Percentiles rank a stretch among this genome's conserved stretches.
phyloP scores from a whole-genome alignment of 2,329 filamentous ascomycete species.

The Verticillium tricorpus region DNA sequence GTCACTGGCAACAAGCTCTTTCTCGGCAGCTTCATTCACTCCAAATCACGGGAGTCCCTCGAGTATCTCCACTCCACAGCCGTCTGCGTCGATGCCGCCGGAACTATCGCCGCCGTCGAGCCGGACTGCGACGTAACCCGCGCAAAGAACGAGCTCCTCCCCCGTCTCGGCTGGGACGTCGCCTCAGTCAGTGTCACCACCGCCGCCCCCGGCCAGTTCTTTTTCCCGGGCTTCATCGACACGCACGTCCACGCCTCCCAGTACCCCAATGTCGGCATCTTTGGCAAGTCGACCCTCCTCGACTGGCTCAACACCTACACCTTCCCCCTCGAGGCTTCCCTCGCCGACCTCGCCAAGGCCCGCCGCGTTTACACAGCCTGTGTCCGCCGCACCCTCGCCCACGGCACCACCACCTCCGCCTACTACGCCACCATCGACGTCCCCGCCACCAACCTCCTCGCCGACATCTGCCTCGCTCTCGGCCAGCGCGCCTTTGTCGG shows the following conservation, averaged over 20 bases:
- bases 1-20: constrained; percentile 37
- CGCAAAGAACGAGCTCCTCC: constrained; percentile 28
- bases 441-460: constrained; percentile 82
- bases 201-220: constrained; percentile 57
- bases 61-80: constrained; percentile 47
- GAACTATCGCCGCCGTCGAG: constrained; percentile 47
- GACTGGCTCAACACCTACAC: constrained; percentile 95
- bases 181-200: constrained; percentile 31
- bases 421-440: constrained; percentile 93
- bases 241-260: constrained; percentile 95
- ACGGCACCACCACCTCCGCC: constrained; percentile 91
- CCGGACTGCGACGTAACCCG: constrained; percentile 23
- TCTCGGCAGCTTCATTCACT: constrained; percentile 52
- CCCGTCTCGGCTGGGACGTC: constrained; percentile 39
- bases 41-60: constrained; percentile 41
- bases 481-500: constrained; percentile 92
- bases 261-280: constrained; percentile 90
- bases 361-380: constrained; percentile 70
- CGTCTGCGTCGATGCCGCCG: constrained; percentile 43
- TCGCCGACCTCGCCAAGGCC: constrained; percentile 60
- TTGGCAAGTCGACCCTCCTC: constrained; percentile 87
- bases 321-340: constrained; percentile 83
- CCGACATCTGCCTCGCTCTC: constrained; percentile 69
- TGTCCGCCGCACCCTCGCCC: constrained; percentile 73
- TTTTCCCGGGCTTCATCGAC: constrained; percentile 84